Evolutionary conservation across 768 basidiomycete species (phyloP), one percentile per base, ranked within the genome.

Genomic region (Pleurotus tuber-regium): DNA sequence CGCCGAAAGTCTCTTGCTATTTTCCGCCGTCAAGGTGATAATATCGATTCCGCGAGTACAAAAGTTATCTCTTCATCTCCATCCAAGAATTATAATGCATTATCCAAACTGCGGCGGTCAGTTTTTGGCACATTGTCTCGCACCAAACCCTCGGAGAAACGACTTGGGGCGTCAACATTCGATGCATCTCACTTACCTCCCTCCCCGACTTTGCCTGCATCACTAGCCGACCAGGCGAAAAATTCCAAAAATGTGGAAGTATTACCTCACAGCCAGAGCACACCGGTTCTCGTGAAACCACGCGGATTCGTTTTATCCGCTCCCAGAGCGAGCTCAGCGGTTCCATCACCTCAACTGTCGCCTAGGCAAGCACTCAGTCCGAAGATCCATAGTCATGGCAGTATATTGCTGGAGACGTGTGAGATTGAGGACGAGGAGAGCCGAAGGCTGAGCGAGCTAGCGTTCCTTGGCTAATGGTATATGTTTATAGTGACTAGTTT

Each of bases 371-470:
- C 84, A 10, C 67, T 86, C 16, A 69, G 71, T 49, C 83, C 86
- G 29, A 81, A 76, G 40, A 76, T 87, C 51, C 80, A 89, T 59
- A 82, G 68, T 54, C 62, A 69, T 14, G 84, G 76, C 40, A 82
- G 73, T 50, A 87, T 90, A 47, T 43, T 81, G 53, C 44, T 71
- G 28, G 74, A 83, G 67, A 68, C 78, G 49, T 73, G 59, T 42
- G 67, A 64, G 33, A 87, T 89, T 33, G 70, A 78, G 61, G 86
- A 90, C 54, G 83, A 80, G 9, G 87, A 90, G 71, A 76, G 73
- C 55, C 70, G 86, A 65, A 69, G 85, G 64, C 68, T 88, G 72
- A 82, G 83, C 38, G 87, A 90, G 70, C 62, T 87, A 59, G 86
- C 86, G 49, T 90, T 89, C 61, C 66, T 21, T 48, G 19, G 23